Evolutionary conservation across 179 eudicot species (phyloP).

Genomic region (Gypsophila paniculata): DNA sequence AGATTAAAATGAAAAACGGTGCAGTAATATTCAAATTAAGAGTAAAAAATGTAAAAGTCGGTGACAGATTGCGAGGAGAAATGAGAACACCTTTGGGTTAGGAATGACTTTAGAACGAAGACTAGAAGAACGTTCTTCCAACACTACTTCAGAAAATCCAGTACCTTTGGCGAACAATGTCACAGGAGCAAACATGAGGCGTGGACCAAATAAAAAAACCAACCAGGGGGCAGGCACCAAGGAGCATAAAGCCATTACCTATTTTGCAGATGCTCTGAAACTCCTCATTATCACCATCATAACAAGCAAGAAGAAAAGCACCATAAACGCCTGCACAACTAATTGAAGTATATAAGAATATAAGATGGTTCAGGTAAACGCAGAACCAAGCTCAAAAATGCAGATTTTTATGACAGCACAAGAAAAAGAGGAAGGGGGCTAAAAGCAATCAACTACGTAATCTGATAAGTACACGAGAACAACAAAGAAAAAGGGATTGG

Average conservation of each 20-base stretch:
- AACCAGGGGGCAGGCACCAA: slow-evolving; percentile 6
- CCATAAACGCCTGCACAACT: slow-evolving; percentile 73
- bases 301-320: slow-evolving; percentile 97
- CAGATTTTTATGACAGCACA: neutral
- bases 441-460: neutral
- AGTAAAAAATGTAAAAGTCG: neutral
- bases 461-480: neutral
- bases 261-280: slow-evolving; percentile 95
- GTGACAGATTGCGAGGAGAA: neutral
- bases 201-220: slow-evolving; percentile 6
- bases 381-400: neutral
- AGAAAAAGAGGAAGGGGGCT: neutral
- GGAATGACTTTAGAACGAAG: slow-evolving; percentile 81
- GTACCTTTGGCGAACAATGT: slow-evolving; percentile 50
- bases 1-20: neutral
- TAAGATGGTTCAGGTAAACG: slow-evolving; percentile 1
- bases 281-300: slow-evolving; percentile 77
- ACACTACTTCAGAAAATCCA: slow-evolving; percentile 75
- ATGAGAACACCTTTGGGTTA: slow-evolving; percentile 57
- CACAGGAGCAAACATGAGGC: slow-evolving; percentile 22
- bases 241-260: slow-evolving; percentile 38
- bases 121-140: slow-evolving; percentile 83
- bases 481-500: too few species aligned
- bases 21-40: neutral
- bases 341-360: slow-evolving; percentile 10